Evolutionary conservation across 352 stramenopile genomes (phyloP), one percentile per base, ranked within the genome.

Genomic region (Globisporangium emineosum): DNA sequence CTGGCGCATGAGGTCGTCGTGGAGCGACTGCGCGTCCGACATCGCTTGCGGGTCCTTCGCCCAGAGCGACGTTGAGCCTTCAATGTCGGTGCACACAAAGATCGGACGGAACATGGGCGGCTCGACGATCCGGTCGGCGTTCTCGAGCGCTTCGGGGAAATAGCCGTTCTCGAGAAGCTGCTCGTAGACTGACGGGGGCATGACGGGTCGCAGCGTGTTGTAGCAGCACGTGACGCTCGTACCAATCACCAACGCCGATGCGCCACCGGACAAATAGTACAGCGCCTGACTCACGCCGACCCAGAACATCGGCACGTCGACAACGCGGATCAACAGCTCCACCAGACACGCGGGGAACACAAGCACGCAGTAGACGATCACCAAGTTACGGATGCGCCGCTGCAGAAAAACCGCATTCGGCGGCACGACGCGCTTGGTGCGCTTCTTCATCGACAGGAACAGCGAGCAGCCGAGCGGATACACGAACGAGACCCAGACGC

Each of bases 21-120:
- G 86, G 12, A 90, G 71, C 33, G 75, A 82, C 54, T 91, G 81
- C 1, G 86, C 86, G 30, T 87, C 72, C 3, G 73, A 66, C 82
- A 94, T 93, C 0, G 76, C 71, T 2, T 78, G 67, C 0, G 73
- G 59, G 10, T 75, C 68, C 1, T 52, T 71, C 12, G 79, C 72
- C 86, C 86, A 94, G 27, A 94, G 70, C 23, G 67, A 69, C 49
- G 78, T 94, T 15, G 83, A 93, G 33, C 75, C 81, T 79, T 94
- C 81, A 59, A 94, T 93, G 64, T 94, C 86, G 0, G 86, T 94
- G 17, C 70, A 85, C n/a, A 94, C 83, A 64, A 94, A 94, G 30
- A 94, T 72, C 0, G 83, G 86, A 10, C 70, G 67, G 32, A 68
- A 66, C 4, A 69, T 67, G 25, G 84, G 84, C 19, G 84, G 78